A percentile compares a stretch with the other conserved stretches of the same genome.
Evolutionary conservation across 345 rosid genomes (phyloP).

Genomic region (Eucalyptus sp.): DNA sequence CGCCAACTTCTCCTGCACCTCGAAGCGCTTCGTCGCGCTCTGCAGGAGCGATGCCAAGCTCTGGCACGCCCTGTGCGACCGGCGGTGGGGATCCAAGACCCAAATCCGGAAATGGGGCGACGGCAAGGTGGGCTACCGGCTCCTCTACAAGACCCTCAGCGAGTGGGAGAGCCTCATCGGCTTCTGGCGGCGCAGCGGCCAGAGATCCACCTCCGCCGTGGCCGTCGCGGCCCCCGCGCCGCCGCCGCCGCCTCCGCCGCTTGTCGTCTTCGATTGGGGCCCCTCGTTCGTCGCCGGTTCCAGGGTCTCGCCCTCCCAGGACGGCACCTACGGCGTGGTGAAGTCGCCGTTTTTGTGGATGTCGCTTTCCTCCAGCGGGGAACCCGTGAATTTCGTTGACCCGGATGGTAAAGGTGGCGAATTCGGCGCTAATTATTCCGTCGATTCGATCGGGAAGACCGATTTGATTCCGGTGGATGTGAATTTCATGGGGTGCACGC

Average conservation of each 20-base stretch:
- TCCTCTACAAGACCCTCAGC: slow-evolving; percentile 51
- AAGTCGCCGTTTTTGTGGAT: slow-evolving; percentile 60
- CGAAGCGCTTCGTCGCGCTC: slow-evolving; percentile 51
- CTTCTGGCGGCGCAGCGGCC: slow-evolving; percentile 87
- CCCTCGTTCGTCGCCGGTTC: slow-evolving; percentile 58
- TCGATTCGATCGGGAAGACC: slow-evolving; percentile 6
- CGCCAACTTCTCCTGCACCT: slow-evolving; percentile 68
- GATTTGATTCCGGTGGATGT: slow-evolving; percentile 55
- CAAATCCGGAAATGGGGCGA: slow-evolving; percentile 65
- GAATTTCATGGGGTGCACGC: slow-evolving; percentile 51
- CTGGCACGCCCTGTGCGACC: slow-evolving; percentile 67
- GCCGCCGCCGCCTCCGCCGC: slow-evolving; percentile 47
- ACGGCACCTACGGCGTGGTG: slow-evolving; percentile 28
- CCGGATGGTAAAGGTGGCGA: slow-evolving; percentile 23
- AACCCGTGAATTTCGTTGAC: slow-evolving; percentile 37
- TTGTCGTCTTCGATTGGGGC: slow-evolving; percentile 83
- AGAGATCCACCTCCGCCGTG: neutral
- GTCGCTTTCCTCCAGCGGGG: slow-evolving; percentile 46
- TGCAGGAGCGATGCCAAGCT: slow-evolving; percentile 48
- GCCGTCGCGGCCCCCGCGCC: neutral
- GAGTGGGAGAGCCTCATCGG: slow-evolving; percentile 70
- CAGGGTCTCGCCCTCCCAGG: slow-evolving; percentile 34
- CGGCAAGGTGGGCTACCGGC: slow-evolving; percentile 44
- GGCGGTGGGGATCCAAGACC: slow-evolving; percentile 72
- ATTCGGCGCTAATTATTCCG: slow-evolving; percentile 4